Evolutionary conservation across 163 green algal genomes (phyloP).

Genomic region (Prototheca wickerhamii): DNA sequence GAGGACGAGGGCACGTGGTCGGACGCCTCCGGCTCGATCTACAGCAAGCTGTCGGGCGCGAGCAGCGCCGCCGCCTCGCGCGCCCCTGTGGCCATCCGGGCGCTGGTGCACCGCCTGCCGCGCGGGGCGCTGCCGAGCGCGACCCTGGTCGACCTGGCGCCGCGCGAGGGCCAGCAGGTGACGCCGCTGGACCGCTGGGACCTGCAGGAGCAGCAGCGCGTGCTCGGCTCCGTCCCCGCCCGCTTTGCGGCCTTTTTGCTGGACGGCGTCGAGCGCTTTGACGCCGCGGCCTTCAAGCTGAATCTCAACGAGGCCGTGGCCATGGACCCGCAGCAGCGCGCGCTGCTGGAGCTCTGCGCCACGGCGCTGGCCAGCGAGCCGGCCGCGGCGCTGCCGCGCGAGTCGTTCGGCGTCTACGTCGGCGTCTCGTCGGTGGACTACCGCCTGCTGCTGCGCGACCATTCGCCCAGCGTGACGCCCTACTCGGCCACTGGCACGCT

Average conservation of each 20-base stretch:
- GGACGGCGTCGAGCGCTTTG: slow-evolving; percentile 28
- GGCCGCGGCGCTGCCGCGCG: background rate
- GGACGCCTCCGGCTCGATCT: too few relatives aligned
- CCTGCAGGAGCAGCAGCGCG: slow-evolving; percentile 16
- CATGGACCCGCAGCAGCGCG: slow-evolving; percentile 80
- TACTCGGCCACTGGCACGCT: slow-evolving; percentile 26
- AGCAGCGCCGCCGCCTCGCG: too few relatives aligned
- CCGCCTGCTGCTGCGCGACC: slow-evolving; percentile 28
- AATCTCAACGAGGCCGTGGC: slow-evolving; percentile 40
- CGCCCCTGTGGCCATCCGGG: too few relatives aligned
- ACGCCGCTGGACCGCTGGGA: slow-evolving; percentile 38
- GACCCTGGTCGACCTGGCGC: background rate
- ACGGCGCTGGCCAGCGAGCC: slow-evolving; percentile 19
- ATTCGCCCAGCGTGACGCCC: slow-evolving; percentile 16
- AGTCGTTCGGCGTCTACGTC: slow-evolving; percentile 19
- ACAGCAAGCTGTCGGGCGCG: too few relatives aligned
- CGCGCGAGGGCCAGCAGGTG: slow-evolving; percentile 9
- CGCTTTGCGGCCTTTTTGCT: slow-evolving; percentile 46
- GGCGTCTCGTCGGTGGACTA: slow-evolving; percentile 61
- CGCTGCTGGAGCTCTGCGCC: slow-evolving; percentile 55
- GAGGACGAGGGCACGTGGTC: too few relatives aligned
- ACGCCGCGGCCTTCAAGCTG: slow-evolving; percentile 34
- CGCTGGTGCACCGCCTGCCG: too few relatives aligned
- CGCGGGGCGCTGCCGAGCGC: too few relatives aligned
- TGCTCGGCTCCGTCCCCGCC: slow-evolving; percentile 6